phyloP scores from a whole-genome alignment of 495 filamentous ascomycete species.

The Penicillium cosmopolitanum region DNA sequence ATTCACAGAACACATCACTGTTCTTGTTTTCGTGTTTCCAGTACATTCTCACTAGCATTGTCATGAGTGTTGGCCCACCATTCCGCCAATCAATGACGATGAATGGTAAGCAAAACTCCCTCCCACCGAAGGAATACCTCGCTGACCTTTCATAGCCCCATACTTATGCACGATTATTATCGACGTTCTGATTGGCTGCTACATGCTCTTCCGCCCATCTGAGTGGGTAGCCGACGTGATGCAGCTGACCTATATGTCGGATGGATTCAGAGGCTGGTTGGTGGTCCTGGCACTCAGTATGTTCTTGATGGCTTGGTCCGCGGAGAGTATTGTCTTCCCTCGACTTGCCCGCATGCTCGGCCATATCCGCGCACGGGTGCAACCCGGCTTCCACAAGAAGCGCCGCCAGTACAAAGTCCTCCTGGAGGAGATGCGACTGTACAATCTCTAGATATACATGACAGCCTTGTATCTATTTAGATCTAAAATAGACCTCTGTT shows the following conservation, averaged over 20 bases:
- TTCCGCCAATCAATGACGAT: conserved; percentile 80
- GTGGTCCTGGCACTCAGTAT: conserved; percentile 67
- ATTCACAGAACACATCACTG: conserved; percentile 89
- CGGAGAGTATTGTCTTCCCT: conserved; percentile 73
- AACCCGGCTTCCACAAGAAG: conserved; percentile 65
- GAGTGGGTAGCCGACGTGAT: conserved; percentile 71
- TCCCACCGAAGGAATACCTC: neutral
- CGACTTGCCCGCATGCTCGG: conserved; percentile 71
- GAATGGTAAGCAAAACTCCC: conserved; percentile 64
- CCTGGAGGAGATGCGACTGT: conserved; percentile 66
- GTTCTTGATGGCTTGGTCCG: conserved; percentile 67
- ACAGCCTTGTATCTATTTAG: conserved; percentile 17
- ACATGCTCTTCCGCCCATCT: conserved; percentile 77
- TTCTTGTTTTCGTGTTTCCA: conserved; percentile 92
- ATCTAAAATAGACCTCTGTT: conserved; percentile 12
- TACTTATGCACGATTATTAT: conserved; percentile 78
- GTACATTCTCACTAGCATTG: conserved; percentile 86
- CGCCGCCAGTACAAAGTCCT: conserved; percentile 88
- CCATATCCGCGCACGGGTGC: conserved; percentile 54
- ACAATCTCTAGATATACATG: neutral
- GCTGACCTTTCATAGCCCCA: conserved; percentile 47
- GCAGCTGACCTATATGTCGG: conserved; percentile 79
- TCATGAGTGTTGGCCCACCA: conserved; percentile 85
- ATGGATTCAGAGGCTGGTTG: conserved; percentile 71
- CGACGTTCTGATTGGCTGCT: conserved; percentile 65